Conservation (phyloP, 2,329 filamentous ascomycete species). For the Reticulascus tulasneorum region DNA sequence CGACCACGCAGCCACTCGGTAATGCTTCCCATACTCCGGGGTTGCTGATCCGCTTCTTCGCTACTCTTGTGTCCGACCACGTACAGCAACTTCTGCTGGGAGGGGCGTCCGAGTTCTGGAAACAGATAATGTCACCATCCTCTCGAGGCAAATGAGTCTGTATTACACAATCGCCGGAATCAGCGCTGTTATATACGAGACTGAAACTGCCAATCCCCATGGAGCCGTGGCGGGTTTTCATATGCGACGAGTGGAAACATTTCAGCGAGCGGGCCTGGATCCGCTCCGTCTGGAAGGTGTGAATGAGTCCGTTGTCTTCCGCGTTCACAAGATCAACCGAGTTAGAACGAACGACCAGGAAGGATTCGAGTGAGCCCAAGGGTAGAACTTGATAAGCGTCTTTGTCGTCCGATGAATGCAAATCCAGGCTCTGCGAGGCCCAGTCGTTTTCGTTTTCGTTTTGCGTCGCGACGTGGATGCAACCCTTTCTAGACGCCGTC, state of each 20-base stretch:
- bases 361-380: slow-evolving; percentile 53
- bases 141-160: slow-evolving; percentile 57
- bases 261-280: slow-evolving; percentile 58
- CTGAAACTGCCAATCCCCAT: slow-evolving; percentile 59
- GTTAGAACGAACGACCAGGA: slow-evolving; percentile 55
- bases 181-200: slow-evolving; percentile 57
- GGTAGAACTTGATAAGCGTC: slow-evolving; percentile 56
- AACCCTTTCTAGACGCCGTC: slow-evolving; percentile 46
- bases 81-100: slow-evolving; percentile 41
- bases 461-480: slow-evolving; percentile 43
- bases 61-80: slow-evolving; percentile 49
- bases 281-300: slow-evolving; percentile 56
- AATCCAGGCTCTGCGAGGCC: slow-evolving; percentile 43
- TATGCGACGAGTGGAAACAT: slow-evolving; percentile 51
- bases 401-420: slow-evolving; percentile 31
- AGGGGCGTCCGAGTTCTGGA: slow-evolving; percentile 40
- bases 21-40: slow-evolving; percentile 64
- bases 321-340: slow-evolving; percentile 56
- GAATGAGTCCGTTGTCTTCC: slow-evolving; percentile 43
- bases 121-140: slow-evolving; percentile 53
- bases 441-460: slow-evolving; percentile 37
- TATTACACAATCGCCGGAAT: slow-evolving; percentile 59
- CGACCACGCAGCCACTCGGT: slow-evolving; percentile 57
- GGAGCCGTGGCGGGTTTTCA: slow-evolving; percentile 49
- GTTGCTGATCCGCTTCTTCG: slow-evolving; percentile 51